Base-by-base conservation (phyloP, 2,329 filamentous ascomycete genomes). In the Ceratocystis cubensis region DNA sequence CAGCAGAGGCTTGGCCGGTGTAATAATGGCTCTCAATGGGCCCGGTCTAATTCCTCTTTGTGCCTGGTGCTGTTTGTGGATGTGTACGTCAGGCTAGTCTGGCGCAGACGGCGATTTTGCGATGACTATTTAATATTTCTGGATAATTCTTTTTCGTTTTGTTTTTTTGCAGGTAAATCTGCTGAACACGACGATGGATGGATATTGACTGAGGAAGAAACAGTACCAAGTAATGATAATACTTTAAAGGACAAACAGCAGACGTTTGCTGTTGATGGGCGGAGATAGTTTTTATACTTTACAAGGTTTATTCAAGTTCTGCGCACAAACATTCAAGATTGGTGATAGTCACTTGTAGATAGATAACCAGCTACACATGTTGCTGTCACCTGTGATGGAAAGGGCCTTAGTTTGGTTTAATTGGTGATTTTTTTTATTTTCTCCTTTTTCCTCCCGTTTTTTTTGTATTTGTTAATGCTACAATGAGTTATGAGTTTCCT, bases 91-190 rank as follows among this genome's bases (percentile, higher is more conserved):
- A 15, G 20, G 22, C 50, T 41, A 30, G 28, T 25, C 33, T 33
- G 44, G 20, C 41, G 17, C 7, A 3, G 41, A 3, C 22, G 22
- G 61, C 41, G 45, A 62, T 62, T 41, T 62, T 44, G 41, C 41
- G 6, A 62, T 37, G n/a, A 20, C 61, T 22, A 46, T 63, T 63
- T 25, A 63, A 63, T 63, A 63, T 63, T 46, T 63, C 45, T 44
- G 37, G 61, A 46, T 46, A 46, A 63, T 61, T 79, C 81, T 72
- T 83, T 84, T 67, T 89, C 86, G 0, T 83, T 80, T 70, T 93
- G 84, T 83, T 88, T 95, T 74, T 86, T 86, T 59, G 94, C 83
- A 67, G 53, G 17, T 28, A 2, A 57, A 28, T 13, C 53, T 57
- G 53, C 30, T 57, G 3, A 15, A 30, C 37, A 13, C 8, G 8